Evolutionary conservation across 805 yeast genomes (phyloP).

Genomic region (Saturnispora kantuleensis): DNA sequence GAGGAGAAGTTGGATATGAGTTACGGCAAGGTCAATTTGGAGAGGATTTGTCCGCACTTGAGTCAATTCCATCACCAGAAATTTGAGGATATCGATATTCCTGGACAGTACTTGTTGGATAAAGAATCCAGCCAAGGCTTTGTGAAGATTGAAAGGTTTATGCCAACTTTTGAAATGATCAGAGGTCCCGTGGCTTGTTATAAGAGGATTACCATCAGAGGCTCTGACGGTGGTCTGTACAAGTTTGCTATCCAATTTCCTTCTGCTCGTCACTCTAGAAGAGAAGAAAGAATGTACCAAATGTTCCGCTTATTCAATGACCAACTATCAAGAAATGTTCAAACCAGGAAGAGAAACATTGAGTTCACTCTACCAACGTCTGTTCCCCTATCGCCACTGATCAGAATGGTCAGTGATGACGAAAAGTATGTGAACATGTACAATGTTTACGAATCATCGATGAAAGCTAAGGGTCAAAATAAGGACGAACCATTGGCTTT

Average conservation of each 20-base stretch:
- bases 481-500: conserved; percentile 88
- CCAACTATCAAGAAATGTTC: conserved; percentile 69
- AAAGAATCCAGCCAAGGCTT: conserved; percentile 87
- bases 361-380: conserved; percentile 85
- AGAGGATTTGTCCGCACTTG: conserved; percentile 86
- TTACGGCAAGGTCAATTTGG: conserved; percentile 69
- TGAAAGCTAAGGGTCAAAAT: conserved; percentile 59
- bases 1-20: conserved; percentile 88
- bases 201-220: conserved; percentile 80
- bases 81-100: conserved; percentile 94
- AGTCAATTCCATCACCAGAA: conserved; percentile 97
- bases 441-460: conserved; percentile 83
- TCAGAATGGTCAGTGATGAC: conserved; percentile 81
- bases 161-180: conserved; percentile 79
- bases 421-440: conserved; percentile 59
- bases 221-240: conserved; percentile 87
- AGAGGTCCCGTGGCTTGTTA: conserved; percentile 88
- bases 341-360: conserved; percentile 77
- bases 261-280: conserved; percentile 92
- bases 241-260: conserved; percentile 96
- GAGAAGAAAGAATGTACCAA: conserved; percentile 92
- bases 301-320: conserved; percentile 83
- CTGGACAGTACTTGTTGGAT: conserved; percentile 89
- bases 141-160: conserved; percentile 83
- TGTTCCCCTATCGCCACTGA: conserved; percentile 89